These are phyloP conservation scores for Coniochaeta pulveracea DNA, from an alignment of 2,329 filamentous ascomycete species.

Conservation along the genomic window DNA sequence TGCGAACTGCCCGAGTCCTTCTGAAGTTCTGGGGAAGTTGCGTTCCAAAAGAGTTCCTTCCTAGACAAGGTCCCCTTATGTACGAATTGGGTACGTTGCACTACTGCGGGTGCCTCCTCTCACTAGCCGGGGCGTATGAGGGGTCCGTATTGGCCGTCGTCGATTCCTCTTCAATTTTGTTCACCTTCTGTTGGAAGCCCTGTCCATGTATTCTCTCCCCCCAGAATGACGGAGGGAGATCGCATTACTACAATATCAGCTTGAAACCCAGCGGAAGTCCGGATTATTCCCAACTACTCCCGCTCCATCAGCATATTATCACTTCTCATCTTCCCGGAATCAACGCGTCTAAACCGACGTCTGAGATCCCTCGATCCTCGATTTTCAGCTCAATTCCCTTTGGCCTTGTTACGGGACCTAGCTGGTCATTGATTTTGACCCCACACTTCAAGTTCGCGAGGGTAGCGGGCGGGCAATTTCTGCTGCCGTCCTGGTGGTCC, in stretches of 20 bases:
- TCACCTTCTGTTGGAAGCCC: constrained; percentile 1
- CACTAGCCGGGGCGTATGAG: neutral
- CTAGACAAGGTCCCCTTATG: too few relatives aligned
- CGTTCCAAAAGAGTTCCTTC: too few relatives aligned
- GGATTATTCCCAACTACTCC: constrained; percentile 1
- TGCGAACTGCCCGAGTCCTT: too few relatives aligned
- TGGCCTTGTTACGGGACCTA: too few relatives aligned
- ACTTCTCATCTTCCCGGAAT: constrained; percentile 3
- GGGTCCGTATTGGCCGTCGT: too few relatives aligned
- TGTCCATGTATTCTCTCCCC: neutral
- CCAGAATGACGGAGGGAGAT: neutral
- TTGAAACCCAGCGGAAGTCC: neutral
- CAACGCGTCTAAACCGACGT: too few relatives aligned
- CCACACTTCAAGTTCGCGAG: too few relatives aligned
- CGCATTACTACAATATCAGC: constrained; percentile 2
- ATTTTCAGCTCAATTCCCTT: too few relatives aligned
- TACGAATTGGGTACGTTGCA: constrained; percentile 2
- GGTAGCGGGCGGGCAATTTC: too few relatives aligned
- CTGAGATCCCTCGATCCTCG: constrained; percentile 1
- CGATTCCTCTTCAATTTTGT: neutral
- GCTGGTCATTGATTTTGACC: too few relatives aligned
- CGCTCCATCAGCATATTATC: neutral
- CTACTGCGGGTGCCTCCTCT: constrained; percentile 2
- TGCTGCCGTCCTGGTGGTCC: too few relatives aligned
- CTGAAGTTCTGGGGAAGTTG: too few relatives aligned